Base-by-base conservation (phyloP, 148 eudicot species). In the Silene uniflora region DNA sequence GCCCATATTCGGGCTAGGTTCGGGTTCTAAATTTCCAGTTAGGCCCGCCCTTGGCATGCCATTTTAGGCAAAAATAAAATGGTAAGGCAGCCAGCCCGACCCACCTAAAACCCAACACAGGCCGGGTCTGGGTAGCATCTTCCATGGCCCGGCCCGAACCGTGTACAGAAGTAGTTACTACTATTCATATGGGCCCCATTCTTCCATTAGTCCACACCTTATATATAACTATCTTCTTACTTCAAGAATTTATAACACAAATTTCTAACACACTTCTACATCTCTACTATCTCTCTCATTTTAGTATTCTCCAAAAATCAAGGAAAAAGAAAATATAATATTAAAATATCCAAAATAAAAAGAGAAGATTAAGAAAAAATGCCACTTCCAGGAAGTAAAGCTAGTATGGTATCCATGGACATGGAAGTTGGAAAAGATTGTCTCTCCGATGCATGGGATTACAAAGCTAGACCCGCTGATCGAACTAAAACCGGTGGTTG, bases 401-500 rank as follows among this genome's bases (percentile, higher is more conserved):
- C 19, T 13, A 76, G 42, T 32, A 59, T 23, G 19, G 55, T 42
- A 19, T 24, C 25, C 39, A 64, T 75, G 72, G 79, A 75, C 35
- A 58, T 75, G 62, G 78, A 72, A 75, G 63, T 24, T 12, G 77
- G 69, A 7, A 64, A 67, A 24, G 73, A 73, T 0, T 16, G 27
- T 47, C 39, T 82, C 17, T 9, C 81, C 10, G 91, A 90, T 81
- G 92, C 92, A 18, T 86, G 91, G 81, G 88, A 88, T 76, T 90
- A 82, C 82, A 90, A 82, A 69, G 92, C 88, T 42, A 81, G 68
- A 6, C 91, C 90, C 4, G 94, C 94, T 69, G 80, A 84, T 23
- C 61, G 74, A 60, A 75, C 91, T 17, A 84, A 73, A 17, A 88
- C 93, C 25, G 97, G 97, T 78, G 94, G 97, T 80, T 90, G 94